Percentiles rank a stretch among this genome's conserved stretches.
phyloP scores from a whole-genome alignment of 208 protist genomes.

The Trypanosoma rangeli region DNA sequence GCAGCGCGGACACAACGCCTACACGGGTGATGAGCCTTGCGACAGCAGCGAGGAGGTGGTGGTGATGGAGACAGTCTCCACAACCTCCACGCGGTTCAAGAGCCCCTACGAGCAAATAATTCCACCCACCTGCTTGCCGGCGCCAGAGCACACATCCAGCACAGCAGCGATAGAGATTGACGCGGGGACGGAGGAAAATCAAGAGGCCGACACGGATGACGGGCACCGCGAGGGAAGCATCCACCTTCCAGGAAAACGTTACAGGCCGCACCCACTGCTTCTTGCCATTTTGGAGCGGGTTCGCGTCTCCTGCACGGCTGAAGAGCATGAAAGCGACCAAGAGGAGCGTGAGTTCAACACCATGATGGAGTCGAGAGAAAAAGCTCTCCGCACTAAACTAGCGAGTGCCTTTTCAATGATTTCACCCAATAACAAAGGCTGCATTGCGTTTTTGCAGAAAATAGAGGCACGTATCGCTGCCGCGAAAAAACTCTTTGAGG shows the following conservation, averaged over 20 bases:
- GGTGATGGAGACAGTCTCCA: constrained; percentile 16
- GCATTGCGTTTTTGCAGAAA: constrained; percentile 33
- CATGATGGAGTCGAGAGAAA: constrained; percentile 24
- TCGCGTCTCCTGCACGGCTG: constrained; percentile 9
- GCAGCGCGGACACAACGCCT: background rate
- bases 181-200: background rate
- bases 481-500: constrained; percentile 53
- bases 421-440: constrained; percentile 32
- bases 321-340: constrained; percentile 15
- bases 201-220: background rate
- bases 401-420: constrained; percentile 20
- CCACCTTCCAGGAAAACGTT: background rate
- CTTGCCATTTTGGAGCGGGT: constrained; percentile 12
- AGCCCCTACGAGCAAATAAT: constrained; percentile 12
- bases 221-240: background rate
- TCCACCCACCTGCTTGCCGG: background rate
- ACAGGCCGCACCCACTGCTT: constrained; percentile 22
- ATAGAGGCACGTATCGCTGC: constrained; percentile 41
- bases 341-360: constrained; percentile 26
- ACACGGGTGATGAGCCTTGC: background rate
- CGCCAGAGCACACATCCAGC: background rate
- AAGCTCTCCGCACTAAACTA: constrained; percentile 26
- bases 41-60: background rate
- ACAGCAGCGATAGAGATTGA: too few relatives aligned
- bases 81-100: constrained; percentile 6